Base-by-base conservation (phyloP, 148 eudicot species). In the Rhododendron henanense region DNA sequence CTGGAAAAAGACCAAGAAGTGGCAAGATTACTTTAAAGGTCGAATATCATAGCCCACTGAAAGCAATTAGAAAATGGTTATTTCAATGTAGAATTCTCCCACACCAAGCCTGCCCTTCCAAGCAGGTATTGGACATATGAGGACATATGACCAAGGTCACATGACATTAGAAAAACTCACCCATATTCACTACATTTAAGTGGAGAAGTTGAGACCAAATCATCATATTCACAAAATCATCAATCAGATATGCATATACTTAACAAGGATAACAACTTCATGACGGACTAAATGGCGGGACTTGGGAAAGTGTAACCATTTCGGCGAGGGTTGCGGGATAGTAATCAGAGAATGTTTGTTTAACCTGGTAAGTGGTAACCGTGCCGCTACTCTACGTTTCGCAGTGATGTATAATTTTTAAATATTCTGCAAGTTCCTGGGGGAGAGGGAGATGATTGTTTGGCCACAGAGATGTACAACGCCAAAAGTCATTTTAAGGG, bases 1-100 rank as follows among this genome's bases (percentile, higher is more conserved):
- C 99, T 97, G 89, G 78, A 88, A 78, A 90, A 78, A 90, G 37
- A 25, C 84, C 67, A 81, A 84, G 21, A 50, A 50, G 63, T 69
- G 63, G 53, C 55, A 76, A 84, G 67, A 73, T 28, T 73, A 83
- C 76, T 13, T 67, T 83, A 31, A 84, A 73, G 13, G 75, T 50
- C 2, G 21, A 84, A 33, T 18, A 67, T 28, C 78, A 33, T 51
- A 23, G 41, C 21, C 31, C 2, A n/a, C 15, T 61, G 3, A 44
- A 31, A 48, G 21, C 13, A 71, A 47, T 83, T 48, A 11, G 19
- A 73, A n/a, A 45, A 45, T 10, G 44, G 6, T 69, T 45, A 80
- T 15, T 78, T 47, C 35, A 47, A 3, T 78, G 23, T 21, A 16
- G 15, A 48, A 39, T 13, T 25, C 37, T 33, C 21, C 14, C 63